Evolutionary conservation across 192 early-diverging fungal genomes (phyloP).

Genomic region (Coemansia sp.): DNA sequence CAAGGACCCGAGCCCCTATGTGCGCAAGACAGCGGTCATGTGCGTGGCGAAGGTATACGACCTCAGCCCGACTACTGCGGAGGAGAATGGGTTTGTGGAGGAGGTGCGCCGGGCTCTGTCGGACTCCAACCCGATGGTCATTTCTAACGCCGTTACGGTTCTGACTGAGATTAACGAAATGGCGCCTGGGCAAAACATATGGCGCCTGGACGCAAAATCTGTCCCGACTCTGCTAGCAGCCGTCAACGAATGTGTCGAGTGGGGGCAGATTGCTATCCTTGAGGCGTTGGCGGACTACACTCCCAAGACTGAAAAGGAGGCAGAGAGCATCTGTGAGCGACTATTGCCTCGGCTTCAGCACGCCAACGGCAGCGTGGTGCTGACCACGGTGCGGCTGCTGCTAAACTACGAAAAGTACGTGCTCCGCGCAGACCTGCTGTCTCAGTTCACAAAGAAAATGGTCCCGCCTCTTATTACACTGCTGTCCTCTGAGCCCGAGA

Average conservation of each 20-base stretch:
- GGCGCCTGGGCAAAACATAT: constrained; percentile 65
- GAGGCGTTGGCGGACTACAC: constrained; percentile 77
- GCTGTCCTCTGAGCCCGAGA: constrained; percentile 83
- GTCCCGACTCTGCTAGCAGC: constrained; percentile 87
- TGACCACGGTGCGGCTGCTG: constrained; percentile 79
- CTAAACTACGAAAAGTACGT: constrained; percentile 57
- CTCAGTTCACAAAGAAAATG: constrained; percentile 82
- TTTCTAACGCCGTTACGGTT: constrained; percentile 93
- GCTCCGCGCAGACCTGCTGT: constrained; percentile 66
- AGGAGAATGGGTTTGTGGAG: constrained; percentile 92
- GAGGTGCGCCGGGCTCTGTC: constrained; percentile 84
- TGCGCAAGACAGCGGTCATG: constrained; percentile 94
- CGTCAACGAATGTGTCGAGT: constrained; percentile 98
- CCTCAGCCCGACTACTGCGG: constrained; percentile 76
- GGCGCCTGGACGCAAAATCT: constrained; percentile 67
- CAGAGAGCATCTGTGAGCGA: constrained; percentile 84
- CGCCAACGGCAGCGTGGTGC: constrained; percentile 92
- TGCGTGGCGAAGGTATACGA: constrained; percentile 97
- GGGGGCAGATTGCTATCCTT: constrained; percentile 96
- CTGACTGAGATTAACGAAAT: constrained; percentile 87
- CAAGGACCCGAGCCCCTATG: constrained; percentile 93
- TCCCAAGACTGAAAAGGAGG: constrained; percentile 76
- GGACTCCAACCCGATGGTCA: constrained; percentile 95
- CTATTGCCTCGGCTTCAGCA: constrained; percentile 92
- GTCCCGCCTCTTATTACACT: constrained; percentile 95